Conservation (phyloP, 441 rosid genomes). For the Rhodomyrtus psidioides region DNA sequence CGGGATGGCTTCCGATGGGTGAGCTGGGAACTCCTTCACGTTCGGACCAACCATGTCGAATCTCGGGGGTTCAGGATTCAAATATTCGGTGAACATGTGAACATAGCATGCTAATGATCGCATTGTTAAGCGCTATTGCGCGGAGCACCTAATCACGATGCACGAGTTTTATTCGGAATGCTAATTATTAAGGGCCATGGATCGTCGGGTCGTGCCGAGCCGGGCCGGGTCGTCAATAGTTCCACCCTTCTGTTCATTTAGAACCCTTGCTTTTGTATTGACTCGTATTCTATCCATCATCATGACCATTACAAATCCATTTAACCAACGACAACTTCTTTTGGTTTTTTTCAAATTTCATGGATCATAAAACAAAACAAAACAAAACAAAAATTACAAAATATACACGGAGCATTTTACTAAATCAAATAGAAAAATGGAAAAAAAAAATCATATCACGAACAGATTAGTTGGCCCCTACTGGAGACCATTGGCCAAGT, state of each 20-base stretch:
- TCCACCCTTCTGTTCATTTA: no score
- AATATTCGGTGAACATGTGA: background rate
- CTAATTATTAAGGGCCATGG: background rate
- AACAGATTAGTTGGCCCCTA: background rate
- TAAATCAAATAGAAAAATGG: background rate
- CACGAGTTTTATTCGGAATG: background rate
- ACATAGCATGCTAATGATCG: background rate
- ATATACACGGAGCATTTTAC: background rate
- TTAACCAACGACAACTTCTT: background rate
- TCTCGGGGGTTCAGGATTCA: background rate
- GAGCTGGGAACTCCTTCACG: background rate
- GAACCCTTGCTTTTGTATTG: no score
- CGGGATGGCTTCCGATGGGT: background rate
- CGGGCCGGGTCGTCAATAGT: no score
- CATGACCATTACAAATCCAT: no score
- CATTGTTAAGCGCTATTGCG: background rate
- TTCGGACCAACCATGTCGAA: background rate
- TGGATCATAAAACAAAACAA: no score
- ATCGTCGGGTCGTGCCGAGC: no score
- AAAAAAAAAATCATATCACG: background rate
- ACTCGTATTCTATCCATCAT: no score
- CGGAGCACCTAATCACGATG: background rate
- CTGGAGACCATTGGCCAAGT: background rate
- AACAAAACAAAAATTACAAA: background rate
- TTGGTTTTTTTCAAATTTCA: background rate